phyloP scores from a whole-genome alignment of 2,329 filamentous ascomycete species.

The Talaromyces sp. region DNA sequence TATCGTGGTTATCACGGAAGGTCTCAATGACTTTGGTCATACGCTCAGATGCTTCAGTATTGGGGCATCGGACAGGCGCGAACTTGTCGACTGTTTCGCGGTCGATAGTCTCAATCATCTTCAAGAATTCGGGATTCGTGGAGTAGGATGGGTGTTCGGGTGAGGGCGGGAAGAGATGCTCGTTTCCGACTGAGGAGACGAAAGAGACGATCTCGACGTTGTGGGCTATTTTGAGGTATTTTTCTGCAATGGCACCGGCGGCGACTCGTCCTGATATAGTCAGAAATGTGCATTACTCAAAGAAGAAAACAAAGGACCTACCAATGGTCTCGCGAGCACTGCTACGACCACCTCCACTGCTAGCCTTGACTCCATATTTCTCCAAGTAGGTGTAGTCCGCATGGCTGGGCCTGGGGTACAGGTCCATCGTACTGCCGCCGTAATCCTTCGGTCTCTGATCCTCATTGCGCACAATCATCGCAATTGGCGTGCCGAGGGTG shows the following conservation, averaged over 20 bases:
- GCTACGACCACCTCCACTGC: constrained; percentile 81
- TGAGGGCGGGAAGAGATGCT: constrained; percentile 72
- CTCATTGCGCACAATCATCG: constrained; percentile 82
- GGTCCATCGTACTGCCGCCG: constrained; percentile 81
- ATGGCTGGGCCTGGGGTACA: constrained; percentile 85
- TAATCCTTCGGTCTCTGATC: constrained; percentile 93
- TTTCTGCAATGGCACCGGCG: constrained; percentile 87
- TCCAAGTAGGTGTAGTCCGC: constrained; percentile 96
- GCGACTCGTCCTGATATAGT: constrained; percentile 65
- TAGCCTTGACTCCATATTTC: constrained; percentile 94
- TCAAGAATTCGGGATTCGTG: constrained; percentile 74
- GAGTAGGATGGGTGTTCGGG: constrained; percentile 64
- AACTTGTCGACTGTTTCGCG: constrained; percentile 75
- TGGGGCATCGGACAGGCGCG: constrained; percentile 83
- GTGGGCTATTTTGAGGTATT: constrained; percentile 77
- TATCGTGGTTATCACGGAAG: constrained; percentile 75
- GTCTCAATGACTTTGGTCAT: constrained; percentile 80
- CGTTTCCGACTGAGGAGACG: constrained; percentile 76
- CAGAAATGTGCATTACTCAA: not conserved
- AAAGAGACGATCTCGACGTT: constrained; percentile 90
- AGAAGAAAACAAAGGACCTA: constrained; percentile 24
- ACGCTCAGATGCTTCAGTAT: constrained; percentile 58
- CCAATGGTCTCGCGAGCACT: constrained; percentile 95
- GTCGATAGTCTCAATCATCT: constrained; percentile 68
- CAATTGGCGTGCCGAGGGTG: constrained; percentile 87